Evolutionary conservation across 1,284 basidiomycete genomes (phyloP), one percentile per base, ranked within the genome.

Genomic region (Phenoliferia sp.): DNA sequence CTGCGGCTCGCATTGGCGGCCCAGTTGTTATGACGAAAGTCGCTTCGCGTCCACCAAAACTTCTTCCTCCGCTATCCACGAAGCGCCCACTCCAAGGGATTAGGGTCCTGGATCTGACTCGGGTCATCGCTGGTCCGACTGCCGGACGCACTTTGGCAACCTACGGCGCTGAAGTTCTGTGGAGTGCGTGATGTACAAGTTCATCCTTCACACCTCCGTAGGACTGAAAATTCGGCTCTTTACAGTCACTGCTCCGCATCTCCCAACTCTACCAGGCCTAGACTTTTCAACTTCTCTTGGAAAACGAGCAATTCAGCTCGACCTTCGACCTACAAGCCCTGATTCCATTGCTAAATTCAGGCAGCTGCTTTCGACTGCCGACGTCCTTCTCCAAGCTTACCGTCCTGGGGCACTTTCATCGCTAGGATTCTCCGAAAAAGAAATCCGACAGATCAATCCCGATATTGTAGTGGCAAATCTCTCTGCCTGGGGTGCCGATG

Each of bases 361-460:
- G 3, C 63, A 68, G 0, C 80, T 88, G 1, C 77, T 82, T 7
- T 70, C 77, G 62, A 80, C 80, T 26, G 80, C 83, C 0, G 85
- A 88, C 73, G 84, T 88, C 4, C 86, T 88, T 73, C 76, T 88
- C n/a, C 87, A 89, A 74, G 83, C 84, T 0, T 88, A 88, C 76
- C 81, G 86, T 17, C 86, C 86, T 0, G 83, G 83, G 0, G 83
- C 83, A 0, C 76, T 87, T n/a, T 76, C 77, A 6, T 77, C 72
- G 5, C 84, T 84, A 66, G 85, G 85, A 0, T 86, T 87, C 70
- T 82, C 84, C 0, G 74, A 80, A 0, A 71, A 79, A 12, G 80
- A 83, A 9, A 78, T 85, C 3, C 79, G 79, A 0, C 68, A 73
- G 17, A 59, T 81, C 34, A 80, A 81, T 4, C 83, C 85, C 0